phyloP scores from a whole-genome alignment of 2,329 filamentous ascomycete genomes.

The Talaromyces rugulosus region DNA sequence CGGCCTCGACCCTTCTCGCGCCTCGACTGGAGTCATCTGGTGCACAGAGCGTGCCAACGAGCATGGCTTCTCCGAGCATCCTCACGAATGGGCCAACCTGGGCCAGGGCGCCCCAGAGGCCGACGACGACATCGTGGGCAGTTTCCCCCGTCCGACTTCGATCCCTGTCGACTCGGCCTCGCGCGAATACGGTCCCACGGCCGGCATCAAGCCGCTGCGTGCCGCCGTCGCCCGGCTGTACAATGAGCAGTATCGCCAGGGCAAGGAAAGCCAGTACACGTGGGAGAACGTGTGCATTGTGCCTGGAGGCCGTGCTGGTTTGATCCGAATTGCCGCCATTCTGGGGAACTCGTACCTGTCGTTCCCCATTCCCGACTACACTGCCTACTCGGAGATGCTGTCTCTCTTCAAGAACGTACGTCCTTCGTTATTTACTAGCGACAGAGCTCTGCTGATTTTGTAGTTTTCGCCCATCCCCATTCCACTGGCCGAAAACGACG shows the following conservation, averaged over 20 bases:
- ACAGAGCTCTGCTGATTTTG: conserved; percentile 6
- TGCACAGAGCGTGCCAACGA: conserved; percentile 67
- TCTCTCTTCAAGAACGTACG: conserved; percentile 78
- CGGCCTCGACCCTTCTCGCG: conserved; percentile 80
- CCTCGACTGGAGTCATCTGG: conserved; percentile 93
- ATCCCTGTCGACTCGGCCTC: conserved; percentile 75
- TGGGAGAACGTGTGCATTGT: conserved; percentile 99
- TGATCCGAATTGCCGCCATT: conserved; percentile 93
- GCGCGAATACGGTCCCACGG: conserved; percentile 88
- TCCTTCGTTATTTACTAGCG: neutral
- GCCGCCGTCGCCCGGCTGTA: conserved; percentile 88
- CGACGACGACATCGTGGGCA: conserved; percentile 85
- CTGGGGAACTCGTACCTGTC: conserved; percentile 87
- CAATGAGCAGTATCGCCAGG: conserved; percentile 85
- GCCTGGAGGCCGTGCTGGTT: conserved; percentile 82
- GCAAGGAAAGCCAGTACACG: conserved; percentile 83
- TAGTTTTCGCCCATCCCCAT: conserved; percentile 83
- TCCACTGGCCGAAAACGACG: conserved; percentile 76
- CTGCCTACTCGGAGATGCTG: conserved; percentile 97
- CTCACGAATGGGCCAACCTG: conserved; percentile 82
- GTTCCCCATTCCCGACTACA: conserved; percentile 95
- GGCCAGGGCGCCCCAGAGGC: conserved; percentile 93
- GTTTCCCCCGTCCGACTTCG: conserved; percentile 73
- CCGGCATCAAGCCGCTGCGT: conserved; percentile 85
- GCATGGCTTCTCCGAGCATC: conserved; percentile 81